Base-by-base conservation (phyloP, 768 basidiomycete species). In the Amanita pseudoporphyria region DNA sequence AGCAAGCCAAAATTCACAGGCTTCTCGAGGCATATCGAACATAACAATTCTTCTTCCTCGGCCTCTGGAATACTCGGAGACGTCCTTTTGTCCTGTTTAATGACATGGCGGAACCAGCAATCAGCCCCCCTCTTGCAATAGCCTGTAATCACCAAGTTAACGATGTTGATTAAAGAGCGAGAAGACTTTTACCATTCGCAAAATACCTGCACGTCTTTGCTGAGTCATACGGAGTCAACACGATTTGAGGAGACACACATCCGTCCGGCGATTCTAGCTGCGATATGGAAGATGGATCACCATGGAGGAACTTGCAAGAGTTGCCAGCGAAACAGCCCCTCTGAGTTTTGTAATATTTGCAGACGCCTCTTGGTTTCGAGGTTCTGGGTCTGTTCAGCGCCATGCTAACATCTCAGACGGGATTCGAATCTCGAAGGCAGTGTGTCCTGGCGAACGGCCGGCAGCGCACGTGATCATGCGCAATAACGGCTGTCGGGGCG, bases 301-400 rank as follows among this genome's bases (percentile, higher is more conserved):
- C 78, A 53, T 91, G 87, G 9, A 84, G 69, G 63, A 89, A 91
- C 69, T 85, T 88, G 78, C 87, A 91, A 5, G 63, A 62, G 45
- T 77, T 64, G 31, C 79, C 82, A 6, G 78, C 73, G 53, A 78
- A 84, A 65, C 87, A 91, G 6, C 88, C 87, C 43, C 83, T 68
- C 0, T 71, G 62, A 16, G 74, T 71, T 12, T 68, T 64, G 58
- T 84, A 86, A 60, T 84, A 89, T 45, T 68, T 71, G 67, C 87
- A 90, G 39, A 80, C 58, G 0, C 87, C 87, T 41, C 87, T 74
- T 9, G 85, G 62, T 59, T 80, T 87, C 32, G 82, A 82, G 39
- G 85, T 87, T 51, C 66, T 63, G 32, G 83, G 86, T 37, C 85
- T 76, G 42, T 57, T 49, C 41, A 45, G 19, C 31, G 47, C 48